A percentile compares a stretch with the other conserved stretches of the same genome.
Evolutionary conservation across 106 monocot genomes (phyloP).

Genomic region (Xerophyta viscosa): DNA sequence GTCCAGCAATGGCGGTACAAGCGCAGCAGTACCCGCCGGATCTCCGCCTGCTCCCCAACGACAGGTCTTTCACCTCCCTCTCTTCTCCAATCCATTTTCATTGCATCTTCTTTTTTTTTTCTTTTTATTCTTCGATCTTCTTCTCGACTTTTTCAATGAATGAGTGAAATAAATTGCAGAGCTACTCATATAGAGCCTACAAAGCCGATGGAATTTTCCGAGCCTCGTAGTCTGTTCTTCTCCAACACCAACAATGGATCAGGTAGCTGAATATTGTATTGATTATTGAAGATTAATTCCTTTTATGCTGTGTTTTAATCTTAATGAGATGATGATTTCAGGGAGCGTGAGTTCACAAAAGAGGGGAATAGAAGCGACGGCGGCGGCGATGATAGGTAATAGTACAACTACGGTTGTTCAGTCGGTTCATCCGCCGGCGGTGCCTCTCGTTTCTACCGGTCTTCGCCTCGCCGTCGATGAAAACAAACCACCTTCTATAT

Average conservation of each 20-base stretch:
- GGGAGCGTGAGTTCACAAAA: too few relatives aligned
- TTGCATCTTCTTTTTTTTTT: neutral
- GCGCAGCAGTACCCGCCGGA: slow-evolving; percentile 69
- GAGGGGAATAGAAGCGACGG: slow-evolving; percentile 21
- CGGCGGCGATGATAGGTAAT: slow-evolving; percentile 2
- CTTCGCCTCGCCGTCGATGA: slow-evolving; percentile 48
- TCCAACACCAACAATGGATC: too few relatives aligned
- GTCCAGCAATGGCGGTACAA: slow-evolving; percentile 62
- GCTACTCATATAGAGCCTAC: too few relatives aligned
- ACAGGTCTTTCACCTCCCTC: slow-evolving; percentile 32
- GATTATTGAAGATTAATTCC: too few relatives aligned
- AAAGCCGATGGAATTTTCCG: too few relatives aligned
- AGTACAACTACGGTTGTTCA: too few relatives aligned
- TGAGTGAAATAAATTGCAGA: too few relatives aligned
- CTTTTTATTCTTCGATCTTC: neutral
- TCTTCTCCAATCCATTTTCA: neutral
- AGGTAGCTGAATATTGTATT: too few relatives aligned
- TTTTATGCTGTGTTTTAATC: too few relatives aligned
- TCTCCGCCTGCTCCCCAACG: slow-evolving; percentile 3
- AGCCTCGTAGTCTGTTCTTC: too few relatives aligned
- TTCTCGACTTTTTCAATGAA: neutral
- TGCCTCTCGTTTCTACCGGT: slow-evolving; percentile 53
- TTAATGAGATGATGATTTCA: too few relatives aligned
- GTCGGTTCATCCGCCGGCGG: slow-evolving; percentile 17
- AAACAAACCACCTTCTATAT: slow-evolving; percentile 1